These are phyloP conservation scores for Penicillium concentricum DNA, from an alignment of 2,329 filamentous ascomycete species.

Conservation along the genomic window DNA sequence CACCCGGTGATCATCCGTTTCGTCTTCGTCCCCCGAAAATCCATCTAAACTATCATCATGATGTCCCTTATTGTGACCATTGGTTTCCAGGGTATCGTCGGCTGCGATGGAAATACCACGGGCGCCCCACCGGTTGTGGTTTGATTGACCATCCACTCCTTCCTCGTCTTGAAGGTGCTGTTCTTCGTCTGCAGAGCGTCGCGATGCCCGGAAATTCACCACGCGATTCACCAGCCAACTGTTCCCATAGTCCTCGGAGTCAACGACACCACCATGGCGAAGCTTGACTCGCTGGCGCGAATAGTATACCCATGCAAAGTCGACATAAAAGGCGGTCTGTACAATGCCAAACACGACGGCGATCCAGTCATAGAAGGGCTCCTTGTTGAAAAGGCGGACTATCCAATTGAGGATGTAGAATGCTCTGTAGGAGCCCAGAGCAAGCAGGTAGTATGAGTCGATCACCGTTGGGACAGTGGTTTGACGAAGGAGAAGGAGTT, in stretches of 20 bases:
- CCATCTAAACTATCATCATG: conserved; percentile 10
- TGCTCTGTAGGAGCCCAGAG: conserved; percentile 81
- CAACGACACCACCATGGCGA: conserved; percentile 80
- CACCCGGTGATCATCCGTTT: conserved; percentile 2
- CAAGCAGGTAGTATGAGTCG: conserved; percentile 90
- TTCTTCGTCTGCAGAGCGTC: conserved; percentile 38
- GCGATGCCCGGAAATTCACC: conserved; percentile 55
- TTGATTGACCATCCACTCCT: conserved; percentile 26
- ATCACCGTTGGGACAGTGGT: conserved; percentile 96
- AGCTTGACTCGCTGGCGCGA: conserved; percentile 91
- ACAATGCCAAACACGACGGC: conserved; percentile 83
- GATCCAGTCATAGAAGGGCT: conserved; percentile 64
- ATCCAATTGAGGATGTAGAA: conserved; percentile 95
- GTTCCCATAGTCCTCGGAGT: conserved; percentile 80
- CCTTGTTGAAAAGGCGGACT: conserved; percentile 60
- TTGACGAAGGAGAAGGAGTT: conserved; percentile 86
- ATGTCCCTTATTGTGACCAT: conserved; percentile 13
- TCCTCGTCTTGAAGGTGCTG: conserved; percentile 34
- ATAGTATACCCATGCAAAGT: conserved; percentile 98
- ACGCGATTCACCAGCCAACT: conserved; percentile 81
- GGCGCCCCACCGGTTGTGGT: conserved; percentile 54
- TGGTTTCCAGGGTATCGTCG: conserved; percentile 49
- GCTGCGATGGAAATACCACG: conserved; percentile 61
- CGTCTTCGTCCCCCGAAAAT: conserved; percentile 12
- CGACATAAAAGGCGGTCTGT: conserved; percentile 84